A percentile compares a stretch with the other conserved stretches of the same genome.
Conservation (phyloP, 2,329 filamentous ascomycete species). For the Ophiostoma sp. region DNA sequence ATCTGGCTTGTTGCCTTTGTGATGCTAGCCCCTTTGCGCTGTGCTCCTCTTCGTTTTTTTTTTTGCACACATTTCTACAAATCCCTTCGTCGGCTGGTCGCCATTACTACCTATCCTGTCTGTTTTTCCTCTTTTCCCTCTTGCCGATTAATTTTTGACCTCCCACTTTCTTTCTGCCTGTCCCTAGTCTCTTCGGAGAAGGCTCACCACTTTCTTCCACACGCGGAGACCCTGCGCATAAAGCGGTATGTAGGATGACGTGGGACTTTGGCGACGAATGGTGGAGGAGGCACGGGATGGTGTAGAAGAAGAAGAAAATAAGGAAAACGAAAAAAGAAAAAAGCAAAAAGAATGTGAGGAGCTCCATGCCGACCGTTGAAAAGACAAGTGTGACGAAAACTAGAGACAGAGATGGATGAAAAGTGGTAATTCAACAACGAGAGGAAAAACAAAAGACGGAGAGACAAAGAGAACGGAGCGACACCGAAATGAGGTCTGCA, state of each 20-base stretch:
- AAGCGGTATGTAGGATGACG: constrained; percentile 18
- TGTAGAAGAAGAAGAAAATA: background rate
- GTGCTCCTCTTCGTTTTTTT: background rate
- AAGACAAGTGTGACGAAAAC: background rate
- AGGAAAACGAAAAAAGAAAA: background rate
- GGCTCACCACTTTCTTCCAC: background rate
- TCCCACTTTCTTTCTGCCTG: background rate
- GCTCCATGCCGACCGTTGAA: background rate
- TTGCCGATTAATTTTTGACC: background rate
- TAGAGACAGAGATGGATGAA: background rate
- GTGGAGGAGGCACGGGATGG: constrained; percentile 9
- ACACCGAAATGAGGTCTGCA: constrained; percentile 5
- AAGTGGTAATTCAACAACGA: background rate
- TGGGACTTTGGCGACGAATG: constrained; percentile 20
- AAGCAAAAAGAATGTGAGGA: background rate
- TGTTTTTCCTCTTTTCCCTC: background rate
- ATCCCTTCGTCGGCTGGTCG: background rate
- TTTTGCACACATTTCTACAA: background rate
- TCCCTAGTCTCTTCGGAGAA: background rate
- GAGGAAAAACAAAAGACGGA: background rate
- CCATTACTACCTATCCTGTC: background rate
- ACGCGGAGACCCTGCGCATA: constrained; percentile 2
- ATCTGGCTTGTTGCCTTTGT: constrained; percentile 15
- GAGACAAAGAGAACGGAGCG: background rate
- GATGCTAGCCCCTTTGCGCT: background rate